These are phyloP conservation scores for Penicillium fuscoglaucum DNA, from an alignment of 2,329 filamentous ascomycete species.

Conservation along the genomic window DNA sequence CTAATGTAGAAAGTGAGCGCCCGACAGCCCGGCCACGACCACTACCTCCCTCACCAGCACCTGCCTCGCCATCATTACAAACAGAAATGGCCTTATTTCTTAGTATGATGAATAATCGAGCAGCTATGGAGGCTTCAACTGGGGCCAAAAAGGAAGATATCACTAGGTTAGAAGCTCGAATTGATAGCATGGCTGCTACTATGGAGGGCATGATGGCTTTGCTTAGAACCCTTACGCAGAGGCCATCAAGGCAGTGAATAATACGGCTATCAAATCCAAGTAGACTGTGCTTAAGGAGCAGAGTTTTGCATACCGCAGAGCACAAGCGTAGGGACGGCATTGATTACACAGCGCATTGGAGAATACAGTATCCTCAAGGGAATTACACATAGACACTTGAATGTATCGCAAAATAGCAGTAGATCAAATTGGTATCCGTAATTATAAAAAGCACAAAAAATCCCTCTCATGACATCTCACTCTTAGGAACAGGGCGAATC, in stretches of 20 bases:
- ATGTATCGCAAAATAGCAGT: neutral
- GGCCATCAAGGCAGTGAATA: neutral
- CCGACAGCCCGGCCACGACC: neutral
- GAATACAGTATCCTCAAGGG: too few relatives aligned
- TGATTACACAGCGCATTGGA: too few relatives aligned
- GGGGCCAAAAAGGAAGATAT: neutral
- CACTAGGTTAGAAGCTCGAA: neutral
- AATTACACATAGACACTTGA: neutral
- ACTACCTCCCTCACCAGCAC: neutral
- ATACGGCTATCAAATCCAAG: too few relatives aligned
- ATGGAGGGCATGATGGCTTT: neutral
- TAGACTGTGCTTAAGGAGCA: too few relatives aligned
- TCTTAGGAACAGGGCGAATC: slow-evolving; percentile 60
- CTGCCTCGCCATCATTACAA: neutral
- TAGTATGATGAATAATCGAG: neutral
- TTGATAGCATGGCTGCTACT: neutral
- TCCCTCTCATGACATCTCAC: slow-evolving; percentile 41
- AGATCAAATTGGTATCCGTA: neutral
- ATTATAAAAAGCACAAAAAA: neutral
- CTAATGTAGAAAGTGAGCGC: neutral
- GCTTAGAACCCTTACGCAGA: neutral
- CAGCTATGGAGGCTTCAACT: neutral
- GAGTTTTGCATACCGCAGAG: too few relatives aligned
- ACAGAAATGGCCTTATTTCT: neutral
- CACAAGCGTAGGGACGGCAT: too few relatives aligned